Percentiles rank a stretch among this genome's conserved stretches.
phyloP scores from a whole-genome alignment of 139 green algal genomes.

The Chlorella sorokiniana region DNA sequence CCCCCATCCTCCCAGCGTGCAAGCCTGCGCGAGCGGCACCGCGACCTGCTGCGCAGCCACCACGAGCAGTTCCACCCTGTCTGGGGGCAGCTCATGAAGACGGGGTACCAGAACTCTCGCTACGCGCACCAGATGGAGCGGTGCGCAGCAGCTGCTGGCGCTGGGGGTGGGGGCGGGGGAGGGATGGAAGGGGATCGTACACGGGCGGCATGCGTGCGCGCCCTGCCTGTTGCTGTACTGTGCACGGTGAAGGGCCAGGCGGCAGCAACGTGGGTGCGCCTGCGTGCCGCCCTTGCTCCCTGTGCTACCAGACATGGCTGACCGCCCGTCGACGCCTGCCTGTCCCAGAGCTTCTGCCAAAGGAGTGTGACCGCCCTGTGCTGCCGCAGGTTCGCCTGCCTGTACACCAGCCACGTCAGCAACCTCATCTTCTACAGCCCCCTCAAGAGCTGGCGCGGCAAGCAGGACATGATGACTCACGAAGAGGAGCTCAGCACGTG shows the following conservation, averaged over 20 bases:
- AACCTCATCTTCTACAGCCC: conserved; percentile 93
- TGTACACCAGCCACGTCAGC: conserved; percentile 96
- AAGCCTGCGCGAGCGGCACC: conserved; percentile 64
- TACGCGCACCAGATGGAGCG: conserved; percentile 87
- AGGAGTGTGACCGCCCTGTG: not conserved
- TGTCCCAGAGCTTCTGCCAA: not conserved
- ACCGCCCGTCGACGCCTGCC: too few species aligned
- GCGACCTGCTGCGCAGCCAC: conserved; percentile 63
- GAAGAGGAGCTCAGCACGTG: conserved; percentile 57
- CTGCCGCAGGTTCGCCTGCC: conserved; percentile 84
- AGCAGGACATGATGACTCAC: conserved; percentile 85
- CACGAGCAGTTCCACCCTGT: conserved; percentile 89
- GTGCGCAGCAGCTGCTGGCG: not conserved
- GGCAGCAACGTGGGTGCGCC: too few species aligned
- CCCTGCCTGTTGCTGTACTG: too few species aligned
- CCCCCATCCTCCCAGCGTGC: conserved; percentile 25
- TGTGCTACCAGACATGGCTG: too few species aligned
- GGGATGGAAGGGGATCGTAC: not conserved
- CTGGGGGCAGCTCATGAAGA: conserved; percentile 97
- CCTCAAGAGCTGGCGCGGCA: conserved; percentile 80
- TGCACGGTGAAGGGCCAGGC: too few species aligned
- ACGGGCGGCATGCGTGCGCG: too few species aligned
- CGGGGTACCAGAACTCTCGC: conserved; percentile 92
- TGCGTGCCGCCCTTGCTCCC: too few species aligned
- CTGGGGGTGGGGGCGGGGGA: not conserved